Evolutionary conservation across 78 protist genomes (phyloP).

Genomic region (Dictyostelium brefeldianum): DNA sequence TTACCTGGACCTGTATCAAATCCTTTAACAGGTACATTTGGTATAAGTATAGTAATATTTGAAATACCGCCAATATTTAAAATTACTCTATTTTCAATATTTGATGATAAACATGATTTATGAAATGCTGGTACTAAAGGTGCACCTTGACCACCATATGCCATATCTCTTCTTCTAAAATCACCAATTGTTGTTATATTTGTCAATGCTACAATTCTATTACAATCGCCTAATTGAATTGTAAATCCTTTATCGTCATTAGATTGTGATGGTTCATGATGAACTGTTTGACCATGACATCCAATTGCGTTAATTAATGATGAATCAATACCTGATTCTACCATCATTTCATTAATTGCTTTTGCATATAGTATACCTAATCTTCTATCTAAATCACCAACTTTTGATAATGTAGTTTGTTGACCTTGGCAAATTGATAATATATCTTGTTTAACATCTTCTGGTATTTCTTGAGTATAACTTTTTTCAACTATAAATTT

Average conservation of each 20-base stretch:
- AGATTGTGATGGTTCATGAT: slow-evolving; percentile 37
- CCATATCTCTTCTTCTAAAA: slow-evolving; percentile 66
- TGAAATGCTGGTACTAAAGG: slow-evolving; percentile 66
- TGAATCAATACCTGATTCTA: neutral
- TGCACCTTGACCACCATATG: slow-evolving; percentile 84
- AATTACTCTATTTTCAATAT: neutral
- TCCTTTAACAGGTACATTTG: slow-evolving; percentile 1
- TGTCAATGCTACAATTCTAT: slow-evolving; percentile 30
- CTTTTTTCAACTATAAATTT: neutral
- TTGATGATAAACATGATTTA: neutral
- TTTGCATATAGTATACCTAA: slow-evolving; percentile 5
- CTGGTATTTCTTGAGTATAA: neutral
- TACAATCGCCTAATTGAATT: slow-evolving; percentile 66
- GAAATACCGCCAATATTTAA: slow-evolving; percentile 81
- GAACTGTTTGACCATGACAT: slow-evolving; percentile 77
- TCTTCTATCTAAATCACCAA: neutral
- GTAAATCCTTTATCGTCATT: slow-evolving; percentile 6
- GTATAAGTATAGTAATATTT: slow-evolving; percentile 57
- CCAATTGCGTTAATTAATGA: slow-evolving; percentile 36
- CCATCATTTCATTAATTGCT: neutral
- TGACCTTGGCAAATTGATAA: slow-evolving; percentile 16
- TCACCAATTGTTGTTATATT: slow-evolving; percentile 60
- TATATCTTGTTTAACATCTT: neutral
- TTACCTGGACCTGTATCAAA: slow-evolving; percentile 85
- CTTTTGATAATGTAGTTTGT: neutral